Percentiles rank a stretch among this genome's conserved stretches.
Conservation (phyloP, 768 basidiomycete genomes). For the Pisolithus marmoratus region DNA sequence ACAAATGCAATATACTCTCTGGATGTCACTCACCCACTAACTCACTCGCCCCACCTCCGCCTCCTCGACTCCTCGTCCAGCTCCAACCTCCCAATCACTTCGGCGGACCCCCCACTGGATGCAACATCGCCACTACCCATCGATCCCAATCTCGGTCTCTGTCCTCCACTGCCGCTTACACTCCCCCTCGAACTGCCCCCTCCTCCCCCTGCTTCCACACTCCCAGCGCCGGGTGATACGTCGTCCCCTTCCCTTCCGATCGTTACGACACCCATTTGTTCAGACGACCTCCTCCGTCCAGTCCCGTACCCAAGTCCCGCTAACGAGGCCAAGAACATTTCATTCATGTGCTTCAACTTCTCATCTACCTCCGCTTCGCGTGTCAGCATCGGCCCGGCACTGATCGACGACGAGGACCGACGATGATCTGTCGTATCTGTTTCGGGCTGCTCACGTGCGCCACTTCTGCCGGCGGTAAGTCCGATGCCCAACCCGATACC, state of each 20-base stretch:
- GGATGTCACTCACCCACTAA: neutral
- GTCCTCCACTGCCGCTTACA: neutral
- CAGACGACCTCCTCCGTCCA: slow-evolving; percentile 17
- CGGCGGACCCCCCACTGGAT: slow-evolving; percentile 26
- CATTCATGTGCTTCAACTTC: slow-evolving; percentile 59
- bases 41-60: neutral
- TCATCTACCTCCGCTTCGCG: slow-evolving; percentile 62
- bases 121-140: slow-evolving; percentile 12
- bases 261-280: slow-evolving; percentile 3
- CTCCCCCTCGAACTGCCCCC: slow-evolving; percentile 3
- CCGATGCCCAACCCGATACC: neutral
- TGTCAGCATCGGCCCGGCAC: slow-evolving; percentile 49
- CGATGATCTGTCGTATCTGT: neutral
- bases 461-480: neutral
- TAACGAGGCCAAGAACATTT: slow-evolving; percentile 57
- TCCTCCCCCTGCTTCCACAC: slow-evolving; percentile 1
- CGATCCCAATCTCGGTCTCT: slow-evolving; percentile 25
- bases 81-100: slow-evolving; percentile 35
- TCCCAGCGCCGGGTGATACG: slow-evolving; percentile 1
- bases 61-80: slow-evolving; percentile 20
- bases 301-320: slow-evolving; percentile 47
- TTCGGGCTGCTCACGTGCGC: neutral
- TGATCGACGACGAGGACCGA: slow-evolving; percentile 24
- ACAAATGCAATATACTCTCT: no score
- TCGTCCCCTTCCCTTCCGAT: slow-evolving; percentile 10